Base-by-base conservation (phyloP, 768 basidiomycete species). In the Rhodotorula taiwanensis region DNA sequence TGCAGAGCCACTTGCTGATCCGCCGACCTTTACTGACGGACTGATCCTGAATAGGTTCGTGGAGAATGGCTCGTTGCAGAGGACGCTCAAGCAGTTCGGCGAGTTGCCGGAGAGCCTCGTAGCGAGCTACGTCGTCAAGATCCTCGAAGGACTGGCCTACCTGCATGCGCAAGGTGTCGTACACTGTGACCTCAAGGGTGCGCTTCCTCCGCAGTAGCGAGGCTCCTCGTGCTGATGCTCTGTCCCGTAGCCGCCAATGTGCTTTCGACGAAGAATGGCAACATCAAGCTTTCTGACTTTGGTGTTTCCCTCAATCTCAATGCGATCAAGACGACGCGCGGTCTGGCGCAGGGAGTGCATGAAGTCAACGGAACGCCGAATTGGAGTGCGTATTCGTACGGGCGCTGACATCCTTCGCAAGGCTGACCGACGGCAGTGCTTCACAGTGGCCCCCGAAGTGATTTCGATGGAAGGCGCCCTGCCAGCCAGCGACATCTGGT, bases 261-360 rank as follows among this genome's bases (percentile, higher is more conserved):
- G 74, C 83, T 99, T n/a, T 50, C 55, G 51, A 62, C 60, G 20
- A 65, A 65, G 50, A 93, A 85, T 54, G 94, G 93, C 47, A 95
- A 98, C 72, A 86, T 95, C 73, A 98, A 98, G 78, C 82, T 99
- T 5, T 88, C 91, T 13, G 94, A 99, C 76, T 97, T 99, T 75
- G 94, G 94, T 50, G 94, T 98, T 20, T 97, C 93, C 28, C 84
- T 98, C 65, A 95, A 94, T 75, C 81, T 97, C 72, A 84, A 89
- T 51, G 91, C 91, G 1, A 84, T 98, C 82, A 77, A 77, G 65
- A 76, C 76, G 56, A 87, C 86, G 71, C 81, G 83, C 30, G 87
- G 89, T 73, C 85, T 83, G 70, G 86, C 88, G 74, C 75, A 78
- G 56, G 88, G 87, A 70, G 87, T 90, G 31, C 86, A 88, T 13